phyloP scores from a whole-genome alignment of 106 monocot species.

The Apostasia ramifera region DNA sequence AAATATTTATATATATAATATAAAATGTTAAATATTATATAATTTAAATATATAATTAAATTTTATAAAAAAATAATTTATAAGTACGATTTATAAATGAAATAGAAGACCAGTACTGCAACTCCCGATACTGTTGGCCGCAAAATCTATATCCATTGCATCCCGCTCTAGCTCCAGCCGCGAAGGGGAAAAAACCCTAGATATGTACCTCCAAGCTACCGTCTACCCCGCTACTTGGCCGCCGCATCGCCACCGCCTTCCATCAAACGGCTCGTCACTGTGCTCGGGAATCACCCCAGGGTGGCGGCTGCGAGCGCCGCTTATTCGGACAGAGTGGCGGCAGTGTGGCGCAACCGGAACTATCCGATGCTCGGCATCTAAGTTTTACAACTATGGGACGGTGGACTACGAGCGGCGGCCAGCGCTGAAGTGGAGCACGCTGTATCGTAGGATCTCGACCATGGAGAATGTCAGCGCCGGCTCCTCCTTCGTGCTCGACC shows the following conservation, averaged over 20 bases:
- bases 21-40: too few relatives aligned
- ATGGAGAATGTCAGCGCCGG: constrained; percentile 30
- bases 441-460: constrained; percentile 63
- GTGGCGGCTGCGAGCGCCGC: background rate
- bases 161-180: background rate
- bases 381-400: constrained; percentile 65
- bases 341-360: background rate
- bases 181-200: background rate
- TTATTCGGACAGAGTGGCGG: background rate
- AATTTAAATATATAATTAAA: too few relatives aligned
- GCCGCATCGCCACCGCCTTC: background rate
- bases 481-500: constrained; percentile 28
- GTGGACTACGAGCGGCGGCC: constrained; percentile 65
- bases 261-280: background rate
- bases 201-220: background rate
- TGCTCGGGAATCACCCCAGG: background rate
- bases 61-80: too few relatives aligned
- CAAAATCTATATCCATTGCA: too few relatives aligned
- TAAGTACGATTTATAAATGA: too few relatives aligned
- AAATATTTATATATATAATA: too few relatives aligned
- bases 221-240: background rate
- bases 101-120: too few relatives aligned
- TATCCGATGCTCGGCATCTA: constrained; percentile 43
- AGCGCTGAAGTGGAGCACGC: constrained; percentile 58
- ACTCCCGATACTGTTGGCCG: too few relatives aligned